Conservation (phyloP, 805 yeast species). For the Yarrowia keelungensis region DNA sequence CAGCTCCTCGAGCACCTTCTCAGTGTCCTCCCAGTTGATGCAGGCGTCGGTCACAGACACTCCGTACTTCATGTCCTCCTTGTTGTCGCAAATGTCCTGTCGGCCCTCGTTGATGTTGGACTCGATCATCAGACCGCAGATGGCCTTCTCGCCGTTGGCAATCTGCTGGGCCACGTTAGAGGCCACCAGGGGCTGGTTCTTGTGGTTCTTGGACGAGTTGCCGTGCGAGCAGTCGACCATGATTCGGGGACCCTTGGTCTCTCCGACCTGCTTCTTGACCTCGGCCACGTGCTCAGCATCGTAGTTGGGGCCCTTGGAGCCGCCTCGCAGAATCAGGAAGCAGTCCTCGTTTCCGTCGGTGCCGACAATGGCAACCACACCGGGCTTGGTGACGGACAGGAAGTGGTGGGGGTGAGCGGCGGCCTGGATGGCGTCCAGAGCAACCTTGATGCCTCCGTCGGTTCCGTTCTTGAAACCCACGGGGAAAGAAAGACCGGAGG, state of each 20-base stretch:
- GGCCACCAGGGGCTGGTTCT: constrained; percentile 92
- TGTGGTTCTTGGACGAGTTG: constrained; percentile 87
- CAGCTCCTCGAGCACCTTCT: constrained; percentile 67
- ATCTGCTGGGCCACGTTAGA: constrained; percentile 79
- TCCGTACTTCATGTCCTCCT: constrained; percentile 81
- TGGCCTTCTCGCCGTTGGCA: constrained; percentile 69
- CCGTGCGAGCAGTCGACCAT: constrained; percentile 99
- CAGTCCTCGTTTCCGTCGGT: constrained; percentile 92
- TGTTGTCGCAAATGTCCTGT: constrained; percentile 89
- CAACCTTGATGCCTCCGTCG: constrained; percentile 93
- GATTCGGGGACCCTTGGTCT: constrained; percentile 61
- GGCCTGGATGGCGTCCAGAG: constrained; percentile 91
- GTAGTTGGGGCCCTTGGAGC: constrained; percentile 89
- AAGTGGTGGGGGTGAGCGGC: constrained; percentile 94
- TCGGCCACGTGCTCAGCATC: constrained; percentile 75
- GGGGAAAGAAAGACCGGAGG: constrained; percentile 97
- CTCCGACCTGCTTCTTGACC: constrained; percentile 62
- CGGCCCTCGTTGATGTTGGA: constrained; percentile 90
- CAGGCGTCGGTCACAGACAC: constrained; percentile 98
- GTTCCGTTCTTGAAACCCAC: constrained; percentile 98
- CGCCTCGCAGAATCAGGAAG: constrained; percentile 94
- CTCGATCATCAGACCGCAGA: constrained; percentile 97
- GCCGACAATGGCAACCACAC: constrained; percentile 93
- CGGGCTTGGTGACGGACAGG: constrained; percentile 93
- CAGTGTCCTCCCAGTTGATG: constrained; percentile 89